Evolutionary conservation across 148 eudicot genomes (phyloP), one percentile per base, ranked within the genome.

Genomic region (Chenopodium suecicum): DNA sequence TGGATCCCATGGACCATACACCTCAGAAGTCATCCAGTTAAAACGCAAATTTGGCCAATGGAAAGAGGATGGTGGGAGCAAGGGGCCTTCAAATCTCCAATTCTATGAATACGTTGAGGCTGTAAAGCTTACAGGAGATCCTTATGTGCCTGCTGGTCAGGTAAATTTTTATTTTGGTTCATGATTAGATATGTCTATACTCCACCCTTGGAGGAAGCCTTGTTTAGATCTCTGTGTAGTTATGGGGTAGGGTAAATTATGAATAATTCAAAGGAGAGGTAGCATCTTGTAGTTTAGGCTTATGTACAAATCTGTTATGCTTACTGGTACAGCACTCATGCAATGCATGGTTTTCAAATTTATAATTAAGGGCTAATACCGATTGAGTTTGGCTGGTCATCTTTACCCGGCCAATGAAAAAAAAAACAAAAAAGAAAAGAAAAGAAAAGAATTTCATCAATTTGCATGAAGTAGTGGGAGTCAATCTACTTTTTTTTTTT

Each of bases 21-120:
- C 90, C 78, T 91, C 97, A 52, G 99, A 97, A 87, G 97, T 97
- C 71, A 92, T 97, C 82, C 94, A 97, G 81, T 54, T 97, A 87
- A 94, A 88, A 84, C 97, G 92, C 78, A 91, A 86, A 85, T 90
- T 92, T 87, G 99, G 99, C 52, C 99, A 97, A 75, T 97, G 99
- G 99, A 79, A 90, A 83, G 98, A 86, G 12, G 92, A 91, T 70
- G 89, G 87, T 74, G 86, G 78, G 73, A 78, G 81, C 68, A 84
- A 85, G 63, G 88, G 78, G 82, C 80, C 87, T 73, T 81, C 87
- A 77, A 85, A 90, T 81, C 90, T 90, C 73, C 95, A 90, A 75
- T 97, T 97, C 85, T 97, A 97, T 84, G 99, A 97, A 88, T 97
- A 97, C 78, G 98, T 94, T 73, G 99, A 97, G 89, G 98, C 98